Evolutionary conservation across 768 basidiomycete species (phyloP).

Genomic region (Suillus bovinus): DNA sequence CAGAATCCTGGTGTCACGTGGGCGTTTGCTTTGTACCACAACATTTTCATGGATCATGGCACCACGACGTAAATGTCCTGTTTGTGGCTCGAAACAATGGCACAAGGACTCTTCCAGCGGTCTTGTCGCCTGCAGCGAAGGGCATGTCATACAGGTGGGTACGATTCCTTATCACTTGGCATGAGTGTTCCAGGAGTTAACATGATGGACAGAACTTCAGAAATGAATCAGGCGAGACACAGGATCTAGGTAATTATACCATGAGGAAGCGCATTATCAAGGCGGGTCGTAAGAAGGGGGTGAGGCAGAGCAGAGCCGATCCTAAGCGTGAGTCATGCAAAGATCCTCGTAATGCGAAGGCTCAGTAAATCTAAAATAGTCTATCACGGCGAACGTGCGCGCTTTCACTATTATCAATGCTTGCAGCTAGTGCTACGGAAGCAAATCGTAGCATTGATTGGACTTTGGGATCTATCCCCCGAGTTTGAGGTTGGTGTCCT

Average conservation of each 20-base stretch:
- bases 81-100: constrained; percentile 87
- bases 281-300: constrained; percentile 53
- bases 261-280: constrained; percentile 69
- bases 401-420: constrained; percentile 82
- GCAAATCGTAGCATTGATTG: constrained; percentile 63
- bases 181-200: not conserved
- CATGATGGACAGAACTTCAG: constrained; percentile 64
- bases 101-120: constrained; percentile 83
- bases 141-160: constrained; percentile 83
- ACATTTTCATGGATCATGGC: constrained; percentile 43
- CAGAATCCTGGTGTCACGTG: not conserved
- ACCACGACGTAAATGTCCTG: constrained; percentile 63
- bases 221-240: constrained; percentile 74
- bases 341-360: constrained; percentile 1
- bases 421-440: constrained; percentile 79
- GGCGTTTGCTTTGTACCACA: not conserved
- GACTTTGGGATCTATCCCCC: constrained; percentile 68
- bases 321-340: constrained; percentile 50
- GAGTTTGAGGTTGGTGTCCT: constrained; percentile 70
- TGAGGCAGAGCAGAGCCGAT: constrained; percentile 51
- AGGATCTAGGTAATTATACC: constrained; percentile 59
- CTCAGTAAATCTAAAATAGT: constrained; percentile 45
- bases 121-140: constrained; percentile 84
- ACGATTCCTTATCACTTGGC: constrained; percentile 3
- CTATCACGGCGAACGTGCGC: constrained; percentile 78